Evolutionary conservation across 345 rosid species (phyloP).

Genomic region (Salix suchowensis): DNA sequence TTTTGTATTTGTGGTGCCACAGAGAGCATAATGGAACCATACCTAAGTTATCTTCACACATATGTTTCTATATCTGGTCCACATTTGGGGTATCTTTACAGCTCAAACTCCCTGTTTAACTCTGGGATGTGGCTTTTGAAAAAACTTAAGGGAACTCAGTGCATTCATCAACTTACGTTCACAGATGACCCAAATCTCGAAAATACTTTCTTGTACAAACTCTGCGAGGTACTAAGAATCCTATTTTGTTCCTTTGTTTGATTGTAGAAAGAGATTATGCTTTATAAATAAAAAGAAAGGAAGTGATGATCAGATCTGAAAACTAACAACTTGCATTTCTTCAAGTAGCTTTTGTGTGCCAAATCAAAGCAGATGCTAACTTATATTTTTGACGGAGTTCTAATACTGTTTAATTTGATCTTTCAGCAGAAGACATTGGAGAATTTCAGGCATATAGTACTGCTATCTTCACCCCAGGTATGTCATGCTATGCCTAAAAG

Average conservation of each 20-base stretch:
- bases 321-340: neutral
- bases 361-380: neutral
- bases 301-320: neutral
- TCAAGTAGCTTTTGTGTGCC: neutral
- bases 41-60: conserved; percentile 54
- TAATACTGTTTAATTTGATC: conserved; percentile 16
- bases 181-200: conserved; percentile 79
- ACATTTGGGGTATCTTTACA: conserved; percentile 90
- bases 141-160: conserved; percentile 79
- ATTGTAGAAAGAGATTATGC: neutral
- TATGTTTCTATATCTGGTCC: conserved; percentile 90
- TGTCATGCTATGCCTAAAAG: neutral
- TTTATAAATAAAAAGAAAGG: neutral
- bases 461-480: conserved; percentile 95
- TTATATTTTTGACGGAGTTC: neutral
- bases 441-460: conserved; percentile 62
- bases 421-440: conserved; percentile 88
- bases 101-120: conserved; percentile 87
- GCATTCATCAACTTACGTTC: conserved; percentile 96
- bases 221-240: conserved; percentile 51
- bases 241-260: neutral
- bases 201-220: conserved; percentile 76
- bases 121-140: conserved; percentile 92
- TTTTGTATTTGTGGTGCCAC: conserved; percentile 25
- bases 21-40: conserved; percentile 90